Evolutionary conservation across 2,329 filamentous ascomycete genomes (phyloP).

Genomic region (Albophoma yamanashiensis): DNA sequence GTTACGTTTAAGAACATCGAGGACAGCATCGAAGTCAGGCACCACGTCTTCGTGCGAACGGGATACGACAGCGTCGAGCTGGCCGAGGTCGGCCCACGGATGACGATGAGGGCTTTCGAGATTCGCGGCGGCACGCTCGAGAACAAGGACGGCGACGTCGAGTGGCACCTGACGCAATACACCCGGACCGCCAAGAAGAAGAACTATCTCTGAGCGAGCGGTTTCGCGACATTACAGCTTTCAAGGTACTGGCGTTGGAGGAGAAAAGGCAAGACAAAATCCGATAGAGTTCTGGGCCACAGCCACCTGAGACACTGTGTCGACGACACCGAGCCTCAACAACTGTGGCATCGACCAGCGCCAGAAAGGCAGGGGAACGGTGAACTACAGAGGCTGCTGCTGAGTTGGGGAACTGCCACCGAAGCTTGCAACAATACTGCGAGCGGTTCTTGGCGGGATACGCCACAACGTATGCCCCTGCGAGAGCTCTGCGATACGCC

Average conservation of each 20-base stretch:
- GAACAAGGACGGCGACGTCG: constrained; percentile 88
- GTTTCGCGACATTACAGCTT: background rate
- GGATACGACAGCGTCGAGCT: constrained; percentile 83
- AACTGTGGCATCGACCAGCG: background rate
- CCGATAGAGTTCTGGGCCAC: background rate
- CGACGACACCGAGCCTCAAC: background rate
- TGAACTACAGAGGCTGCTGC: background rate
- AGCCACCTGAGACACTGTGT: background rate
- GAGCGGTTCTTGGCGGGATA: background rate
- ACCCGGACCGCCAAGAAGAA: constrained; percentile 91
- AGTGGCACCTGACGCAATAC: constrained; percentile 95
- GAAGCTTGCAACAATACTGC: background rate
- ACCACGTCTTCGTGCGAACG: constrained; percentile 80
- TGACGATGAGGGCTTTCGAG: constrained; percentile 96
- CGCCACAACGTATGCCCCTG: background rate
- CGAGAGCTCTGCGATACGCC: background rate
- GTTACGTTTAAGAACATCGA: constrained; percentile 94
- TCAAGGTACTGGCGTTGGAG: background rate
- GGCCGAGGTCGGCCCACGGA: constrained; percentile 81
- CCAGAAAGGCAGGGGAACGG: background rate
- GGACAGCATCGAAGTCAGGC: constrained; percentile 81
- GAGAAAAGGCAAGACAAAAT: background rate
- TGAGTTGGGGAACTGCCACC: background rate
- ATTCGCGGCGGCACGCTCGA: constrained; percentile 86
- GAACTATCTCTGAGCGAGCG: constrained; percentile 13